These are phyloP conservation scores for Echinochloa phyllopogon DNA, from an alignment of 176 grass and related monocot species.

Conservation along the genomic window DNA sequence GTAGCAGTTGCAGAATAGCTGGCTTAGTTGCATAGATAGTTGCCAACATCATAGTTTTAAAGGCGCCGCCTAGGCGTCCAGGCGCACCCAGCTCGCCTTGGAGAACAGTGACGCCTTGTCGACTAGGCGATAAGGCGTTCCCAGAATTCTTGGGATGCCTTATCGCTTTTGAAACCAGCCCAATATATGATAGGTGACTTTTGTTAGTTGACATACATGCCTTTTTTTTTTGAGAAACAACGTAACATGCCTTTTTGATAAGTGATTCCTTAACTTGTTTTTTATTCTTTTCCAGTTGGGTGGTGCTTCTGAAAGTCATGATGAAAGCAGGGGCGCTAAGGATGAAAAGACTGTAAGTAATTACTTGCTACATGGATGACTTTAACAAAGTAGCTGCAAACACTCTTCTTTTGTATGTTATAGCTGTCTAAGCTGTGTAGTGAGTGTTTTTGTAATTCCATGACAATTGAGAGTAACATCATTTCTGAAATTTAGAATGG, in stretches of 20 bases:
- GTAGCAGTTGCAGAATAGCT: slow-evolving; percentile 21
- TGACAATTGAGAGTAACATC: slow-evolving; percentile 5
- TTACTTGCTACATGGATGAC: background rate
- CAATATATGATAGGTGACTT: background rate
- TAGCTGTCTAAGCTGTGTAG: background rate
- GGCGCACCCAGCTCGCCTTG: too few species aligned
- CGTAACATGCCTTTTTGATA: background rate
- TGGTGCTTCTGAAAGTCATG: background rate
- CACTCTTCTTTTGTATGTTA: slow-evolving; percentile 23
- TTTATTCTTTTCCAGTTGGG: slow-evolving; percentile 37
- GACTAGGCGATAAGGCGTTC: too few species aligned
- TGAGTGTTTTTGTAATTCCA: background rate
- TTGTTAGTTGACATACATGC: background rate
- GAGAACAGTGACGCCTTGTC: too few species aligned
- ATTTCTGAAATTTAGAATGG: background rate
- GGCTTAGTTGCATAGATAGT: background rate
- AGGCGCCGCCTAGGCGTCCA: too few species aligned
- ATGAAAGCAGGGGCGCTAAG: background rate
- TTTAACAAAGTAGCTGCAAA: background rate
- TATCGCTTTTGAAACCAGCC: background rate
- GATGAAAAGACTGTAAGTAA: slow-evolving; percentile 38
- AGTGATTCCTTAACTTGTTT: background rate
- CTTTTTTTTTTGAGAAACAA: background rate
- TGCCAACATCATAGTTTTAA: background rate
- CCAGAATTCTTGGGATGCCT: too few species aligned